phyloP scores from a whole-genome alignment of 208 protist species.

The Trypanosoma congolense region DNA sequence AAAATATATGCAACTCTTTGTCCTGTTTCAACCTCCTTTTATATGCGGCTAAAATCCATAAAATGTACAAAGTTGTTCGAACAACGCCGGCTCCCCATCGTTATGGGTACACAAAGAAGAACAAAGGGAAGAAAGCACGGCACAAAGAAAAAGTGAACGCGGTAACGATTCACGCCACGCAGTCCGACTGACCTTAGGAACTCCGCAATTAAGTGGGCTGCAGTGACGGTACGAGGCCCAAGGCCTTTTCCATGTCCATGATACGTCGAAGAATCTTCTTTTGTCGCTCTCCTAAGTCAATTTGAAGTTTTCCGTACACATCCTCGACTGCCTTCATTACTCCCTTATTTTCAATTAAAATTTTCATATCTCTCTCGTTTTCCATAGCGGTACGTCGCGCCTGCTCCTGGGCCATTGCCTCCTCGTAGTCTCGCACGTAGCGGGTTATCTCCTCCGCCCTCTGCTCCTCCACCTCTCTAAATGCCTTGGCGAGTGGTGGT shows the following conservation, averaged over 20 bases:
- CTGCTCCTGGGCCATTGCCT: slow-evolving; percentile 32
- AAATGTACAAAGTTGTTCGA: too few relatives aligned
- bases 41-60: too few relatives aligned
- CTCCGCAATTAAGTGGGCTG: slow-evolving; percentile 1
- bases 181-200: neutral
- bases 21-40: too few relatives aligned
- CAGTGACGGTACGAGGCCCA: slow-evolving; percentile 31
- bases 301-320: slow-evolving; percentile 62
- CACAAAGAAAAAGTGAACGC: too few relatives aligned
- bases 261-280: slow-evolving; percentile 66
- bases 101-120: too few relatives aligned
- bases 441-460: slow-evolving; percentile 41
- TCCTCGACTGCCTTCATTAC: slow-evolving; percentile 48
- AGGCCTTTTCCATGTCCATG: slow-evolving; percentile 46
- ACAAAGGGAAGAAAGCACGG: too few relatives aligned
- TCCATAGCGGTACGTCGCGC: slow-evolving; percentile 29
- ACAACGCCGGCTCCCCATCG: too few relatives aligned
- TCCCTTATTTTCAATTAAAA: slow-evolving; percentile 63
- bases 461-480: slow-evolving; percentile 29
- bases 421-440: slow-evolving; percentile 33
- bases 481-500: slow-evolving; percentile 10
- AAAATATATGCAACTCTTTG: too few relatives aligned
- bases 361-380: slow-evolving; percentile 50
- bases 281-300: slow-evolving; percentile 49
- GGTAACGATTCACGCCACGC: neutral